Evolutionary conservation across 768 basidiomycete genomes (phyloP), one percentile per base, ranked within the genome.

Genomic region (Guyanaporus albipodus): DNA sequence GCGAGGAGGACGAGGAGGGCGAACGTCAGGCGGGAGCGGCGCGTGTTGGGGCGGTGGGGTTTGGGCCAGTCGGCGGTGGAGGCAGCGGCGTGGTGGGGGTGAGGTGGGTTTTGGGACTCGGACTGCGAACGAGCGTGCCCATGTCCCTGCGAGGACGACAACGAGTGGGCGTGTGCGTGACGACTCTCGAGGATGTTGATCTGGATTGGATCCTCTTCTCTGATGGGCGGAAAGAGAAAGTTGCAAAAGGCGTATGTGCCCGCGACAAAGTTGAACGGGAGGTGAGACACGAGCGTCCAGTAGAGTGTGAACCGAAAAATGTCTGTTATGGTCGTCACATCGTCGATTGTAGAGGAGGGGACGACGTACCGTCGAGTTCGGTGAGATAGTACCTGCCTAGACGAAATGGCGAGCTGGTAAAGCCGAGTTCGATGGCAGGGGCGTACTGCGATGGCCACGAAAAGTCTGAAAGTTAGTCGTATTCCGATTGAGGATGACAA

Each of bases 251-350:
- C 72, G 41, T 73, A 74, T 2, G 50, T 40, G 6, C 74, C 73
- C 46, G 69, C 67, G 27, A 72, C 28, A 24, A 68, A 48, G 46
- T 68, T 75, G 33, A 69, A 57, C 0, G 75, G 74, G n/a, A 61
- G 61, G 55, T 75, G 69, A 52, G 76, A 70, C 22, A 75, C 60
- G n/a, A 75, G 45, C 1, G 71, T 73, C 74, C 74, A 75, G 53
- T 73, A 75, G 10, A 76, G 63, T 8, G 73, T 75, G 60, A 75
- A 75, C 11, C 53, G 62, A 55, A 73, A 75, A 35, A 76, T 52
- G 35, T 72, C 74, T 75, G 24, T 21, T 14, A 17, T 21, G 7
- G 8, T 19, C 23, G 26, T 8, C 4, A 11, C 8, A 23, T 4
- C 4, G 27, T n/a, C n/a, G n/a, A n/a, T 18, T n/a, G 8, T 8